Evolutionary conservation across 2,329 filamentous ascomycete genomes (phyloP).

Genomic region (Ophiostoma piceae): DNA sequence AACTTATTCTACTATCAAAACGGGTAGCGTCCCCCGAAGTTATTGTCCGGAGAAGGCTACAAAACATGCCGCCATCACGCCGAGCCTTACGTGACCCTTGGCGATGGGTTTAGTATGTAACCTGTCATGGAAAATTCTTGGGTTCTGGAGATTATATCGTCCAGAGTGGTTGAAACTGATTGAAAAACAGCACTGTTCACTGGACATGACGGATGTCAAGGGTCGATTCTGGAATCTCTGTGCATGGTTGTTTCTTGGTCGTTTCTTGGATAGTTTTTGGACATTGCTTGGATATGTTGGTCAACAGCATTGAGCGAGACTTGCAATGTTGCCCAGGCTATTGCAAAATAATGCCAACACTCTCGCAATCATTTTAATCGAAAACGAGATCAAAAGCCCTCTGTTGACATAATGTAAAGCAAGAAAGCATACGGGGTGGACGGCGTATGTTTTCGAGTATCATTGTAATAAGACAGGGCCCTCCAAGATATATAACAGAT

Average conservation of each 20-base stretch:
- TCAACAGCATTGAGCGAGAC: background rate
- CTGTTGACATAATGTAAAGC: background rate
- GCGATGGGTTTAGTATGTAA: conserved; percentile 12
- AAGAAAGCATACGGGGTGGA: background rate
- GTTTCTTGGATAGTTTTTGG: background rate
- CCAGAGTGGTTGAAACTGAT: background rate
- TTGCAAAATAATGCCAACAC: conserved; percentile 16
- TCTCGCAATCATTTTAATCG: conserved; percentile 3
- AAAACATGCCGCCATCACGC: conserved; percentile 13
- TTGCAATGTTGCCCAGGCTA: conserved; percentile 4
- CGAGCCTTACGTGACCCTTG: conserved; percentile 15
- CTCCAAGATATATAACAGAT: background rate
- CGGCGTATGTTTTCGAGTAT: too few relatives aligned
- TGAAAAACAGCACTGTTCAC: background rate
- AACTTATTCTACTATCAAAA: conserved; percentile 1
- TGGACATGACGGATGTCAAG: background rate
- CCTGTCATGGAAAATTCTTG: conserved; percentile 7
- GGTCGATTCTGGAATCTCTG: background rate
- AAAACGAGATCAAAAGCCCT: conserved; percentile 6
- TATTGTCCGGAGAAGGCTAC: conserved; percentile 5
- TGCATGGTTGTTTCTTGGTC: background rate
- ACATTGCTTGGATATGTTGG: background rate
- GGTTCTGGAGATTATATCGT: background rate
- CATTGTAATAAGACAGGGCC: too few relatives aligned
- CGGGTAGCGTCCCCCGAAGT: conserved; percentile 4